These are phyloP conservation scores for Clavispora vitiphila DNA, from an alignment of 805 yeast species.

Conservation along the genomic window DNA sequence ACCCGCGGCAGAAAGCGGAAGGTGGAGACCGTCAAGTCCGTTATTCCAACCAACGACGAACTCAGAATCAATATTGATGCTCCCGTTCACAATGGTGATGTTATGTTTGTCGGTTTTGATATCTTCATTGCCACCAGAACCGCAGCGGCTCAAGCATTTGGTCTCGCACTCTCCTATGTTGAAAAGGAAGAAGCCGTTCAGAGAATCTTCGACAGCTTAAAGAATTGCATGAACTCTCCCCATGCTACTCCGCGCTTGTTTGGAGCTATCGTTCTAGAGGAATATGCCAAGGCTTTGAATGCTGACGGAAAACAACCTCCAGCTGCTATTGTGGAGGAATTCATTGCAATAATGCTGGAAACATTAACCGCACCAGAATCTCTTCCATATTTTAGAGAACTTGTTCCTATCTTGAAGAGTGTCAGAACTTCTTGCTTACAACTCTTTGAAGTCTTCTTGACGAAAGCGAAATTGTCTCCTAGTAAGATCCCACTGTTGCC, in stretches of 20 bases:
- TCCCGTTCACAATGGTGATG: slow-evolving; percentile 88
- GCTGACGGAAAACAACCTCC: slow-evolving; percentile 14
- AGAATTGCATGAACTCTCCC: slow-evolving; percentile 47
- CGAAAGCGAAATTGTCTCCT: slow-evolving; percentile 67
- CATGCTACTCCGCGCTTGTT: slow-evolving; percentile 80
- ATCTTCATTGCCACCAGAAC: slow-evolving; percentile 70
- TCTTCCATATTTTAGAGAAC: slow-evolving; percentile 66
- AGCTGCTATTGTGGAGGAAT: slow-evolving; percentile 14
- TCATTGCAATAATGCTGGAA: slow-evolving; percentile 26
- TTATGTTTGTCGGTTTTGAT: slow-evolving; percentile 74
- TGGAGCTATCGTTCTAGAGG: slow-evolving; percentile 64
- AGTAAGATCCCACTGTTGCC: slow-evolving; percentile 77
- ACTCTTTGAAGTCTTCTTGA: slow-evolving; percentile 70
- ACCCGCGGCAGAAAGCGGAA: slow-evolving; percentile 49
- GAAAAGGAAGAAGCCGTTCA: slow-evolving; percentile 33
- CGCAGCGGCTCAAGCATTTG: slow-evolving; percentile 71
- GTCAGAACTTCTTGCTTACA: slow-evolving; percentile 86
- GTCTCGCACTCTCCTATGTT: slow-evolving; percentile 54
- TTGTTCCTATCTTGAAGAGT: slow-evolving; percentile 80
- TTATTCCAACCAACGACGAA: slow-evolving; percentile 50
- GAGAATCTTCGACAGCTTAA: slow-evolving; percentile 34
- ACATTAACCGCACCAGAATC: slow-evolving; percentile 38
- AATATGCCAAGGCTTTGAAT: slow-evolving; percentile 45
- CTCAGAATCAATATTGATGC: slow-evolving; percentile 83
- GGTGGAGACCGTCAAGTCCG: slow-evolving; percentile 13